These are phyloP conservation scores for Cordyceps tenuipes DNA, from an alignment of 2,329 filamentous ascomycete species.

Conservation along the genomic window DNA sequence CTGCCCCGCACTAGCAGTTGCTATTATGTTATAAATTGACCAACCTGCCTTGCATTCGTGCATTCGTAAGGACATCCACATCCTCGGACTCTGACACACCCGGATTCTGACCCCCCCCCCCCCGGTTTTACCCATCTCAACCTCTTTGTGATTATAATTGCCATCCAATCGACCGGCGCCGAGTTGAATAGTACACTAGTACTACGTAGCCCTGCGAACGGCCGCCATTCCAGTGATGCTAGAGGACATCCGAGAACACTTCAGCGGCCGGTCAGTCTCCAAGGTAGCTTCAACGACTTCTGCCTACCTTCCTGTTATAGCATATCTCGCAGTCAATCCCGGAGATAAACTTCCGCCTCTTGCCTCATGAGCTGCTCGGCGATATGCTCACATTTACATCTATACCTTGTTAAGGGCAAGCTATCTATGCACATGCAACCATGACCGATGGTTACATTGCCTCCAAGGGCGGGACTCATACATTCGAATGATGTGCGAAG, in stretches of 20 bases:
- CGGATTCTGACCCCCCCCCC: too few relatives aligned
- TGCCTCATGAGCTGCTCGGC: not conserved
- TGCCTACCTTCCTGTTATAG: not conserved
- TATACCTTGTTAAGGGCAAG: not conserved
- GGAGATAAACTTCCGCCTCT: not conserved
- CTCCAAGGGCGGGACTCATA: not conserved
- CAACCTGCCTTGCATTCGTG: not conserved
- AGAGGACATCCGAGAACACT: not conserved
- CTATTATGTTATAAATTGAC: not conserved
- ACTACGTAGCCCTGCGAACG: not conserved
- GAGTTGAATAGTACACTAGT: not conserved
- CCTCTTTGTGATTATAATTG: not conserved
- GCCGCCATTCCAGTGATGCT: not conserved
- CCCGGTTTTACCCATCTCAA: not conserved
- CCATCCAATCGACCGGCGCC: not conserved
- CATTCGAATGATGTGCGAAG: not conserved
- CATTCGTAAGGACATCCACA: not conserved
- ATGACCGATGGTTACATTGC: not conserved
- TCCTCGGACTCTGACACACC: not conserved
- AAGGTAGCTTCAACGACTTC: conserved; percentile 6
- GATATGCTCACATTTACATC: not conserved
- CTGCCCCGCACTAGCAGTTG: not conserved
- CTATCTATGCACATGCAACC: not conserved
- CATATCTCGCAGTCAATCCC: not conserved
- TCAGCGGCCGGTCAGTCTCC: not conserved